Base-by-base conservation (phyloP, 129 eudicot genomes). In the Erigeron canadensis region DNA sequence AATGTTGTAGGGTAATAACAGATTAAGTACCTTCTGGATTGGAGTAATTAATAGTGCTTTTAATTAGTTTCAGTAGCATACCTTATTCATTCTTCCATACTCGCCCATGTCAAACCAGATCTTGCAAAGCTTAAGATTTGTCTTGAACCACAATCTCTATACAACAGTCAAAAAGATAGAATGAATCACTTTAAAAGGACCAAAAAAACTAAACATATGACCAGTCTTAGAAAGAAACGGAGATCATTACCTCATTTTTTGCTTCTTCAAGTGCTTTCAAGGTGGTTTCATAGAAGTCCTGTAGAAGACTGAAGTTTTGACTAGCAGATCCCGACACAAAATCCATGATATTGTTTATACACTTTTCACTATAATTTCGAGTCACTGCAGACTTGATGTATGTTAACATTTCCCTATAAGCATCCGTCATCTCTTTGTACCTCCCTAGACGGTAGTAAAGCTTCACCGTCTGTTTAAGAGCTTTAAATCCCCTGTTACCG, bases 61-160 rank as follows among this genome's bases (percentile, higher is more conserved):
- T 37, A 37, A 9, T 13, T 17, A 11, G 8, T 41, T 65, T 51
- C 50, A 16, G 40, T 18, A 38, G 19, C 75, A 58, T 86, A 88
- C 99, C 99, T 95, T 95, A 75, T 79, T 95, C 97, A 90, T 86
- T 77, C 94, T 82, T 67, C 99, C 97, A 73, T 90, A 95, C 72
- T 95, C 99, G 5, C 97, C 95, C 89, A 95, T 90, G 80, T 95
- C 99, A 84, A 95, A 95, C 95, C 95, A 95, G 75, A 95, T 95
- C 75, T 95, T 95, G 88, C 99, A 95, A 67, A 95, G 90, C 95
- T 95, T 95, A 23, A 95, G 91, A 78, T 90, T 95, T 39, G 99
- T 90, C 86, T 95, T 95, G 79, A 95, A 95, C 99, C 99, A 95
- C 53, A 95, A 77, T 74, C 99, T 88, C 99, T 95, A 80, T 76